phyloP scores from a whole-genome alignment of 768 basidiomycete species.

The Rhizopogon roseolus region DNA sequence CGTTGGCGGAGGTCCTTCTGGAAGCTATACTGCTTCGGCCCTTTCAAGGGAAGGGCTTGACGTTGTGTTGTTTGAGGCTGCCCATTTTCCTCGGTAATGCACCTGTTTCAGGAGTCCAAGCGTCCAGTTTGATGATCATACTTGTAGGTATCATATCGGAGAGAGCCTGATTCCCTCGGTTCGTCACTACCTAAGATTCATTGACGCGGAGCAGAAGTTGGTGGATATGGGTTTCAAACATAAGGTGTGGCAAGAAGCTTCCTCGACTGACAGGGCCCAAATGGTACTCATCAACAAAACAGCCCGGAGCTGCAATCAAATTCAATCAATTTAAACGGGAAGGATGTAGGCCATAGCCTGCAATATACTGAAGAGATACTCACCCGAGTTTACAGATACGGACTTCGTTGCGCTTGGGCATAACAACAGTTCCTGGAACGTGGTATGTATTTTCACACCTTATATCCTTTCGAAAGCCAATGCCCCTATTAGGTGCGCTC shows the following conservation, averaged over 20 bases:
- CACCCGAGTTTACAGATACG: constrained; percentile 35
- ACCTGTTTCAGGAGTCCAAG: not conserved
- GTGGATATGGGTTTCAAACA: constrained; percentile 36
- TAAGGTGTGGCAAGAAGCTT: constrained; percentile 39
- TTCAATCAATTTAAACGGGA: constrained; percentile 50
- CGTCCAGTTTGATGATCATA: not conserved
- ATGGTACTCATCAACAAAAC: constrained; percentile 1
- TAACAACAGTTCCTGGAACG: constrained; percentile 54
- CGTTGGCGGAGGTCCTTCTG: constrained; percentile 58
- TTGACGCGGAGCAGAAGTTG: constrained; percentile 43
- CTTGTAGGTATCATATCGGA: constrained; percentile 40
- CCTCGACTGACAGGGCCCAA: not conserved
- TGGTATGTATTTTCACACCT: constrained; percentile 33
- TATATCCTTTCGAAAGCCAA: not conserved
- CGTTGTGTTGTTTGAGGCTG: constrained; percentile 52
- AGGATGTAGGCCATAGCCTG: constrained; percentile 40
- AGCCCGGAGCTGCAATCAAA: constrained; percentile 63
- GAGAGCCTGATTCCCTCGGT: constrained; percentile 48
- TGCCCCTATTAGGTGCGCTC: constrained; percentile 39
- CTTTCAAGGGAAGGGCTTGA: constrained; percentile 55
- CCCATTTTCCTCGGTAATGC: constrained; percentile 48
- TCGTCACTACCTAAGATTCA: constrained; percentile 47
- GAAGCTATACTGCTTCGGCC: constrained; percentile 49
- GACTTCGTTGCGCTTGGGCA: constrained; percentile 51
- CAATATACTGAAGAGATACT: not conserved